Conservation (phyloP, 139 green algal species). For the Desmodesmus armatus region DNA sequence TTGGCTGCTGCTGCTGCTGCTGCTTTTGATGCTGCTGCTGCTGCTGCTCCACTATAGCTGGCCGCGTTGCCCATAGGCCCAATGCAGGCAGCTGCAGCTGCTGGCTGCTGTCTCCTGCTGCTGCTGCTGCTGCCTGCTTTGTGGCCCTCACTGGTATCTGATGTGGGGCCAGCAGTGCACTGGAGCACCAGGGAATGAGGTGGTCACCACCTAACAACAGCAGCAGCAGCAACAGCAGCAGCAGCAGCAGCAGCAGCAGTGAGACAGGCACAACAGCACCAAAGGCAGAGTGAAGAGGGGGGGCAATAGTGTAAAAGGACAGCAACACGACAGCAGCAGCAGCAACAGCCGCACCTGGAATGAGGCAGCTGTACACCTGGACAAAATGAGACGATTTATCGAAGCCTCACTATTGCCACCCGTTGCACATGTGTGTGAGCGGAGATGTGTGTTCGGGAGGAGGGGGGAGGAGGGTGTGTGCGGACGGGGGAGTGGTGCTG, state of each 20-base stretch:
- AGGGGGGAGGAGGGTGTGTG: too few species aligned
- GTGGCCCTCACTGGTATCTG: not conserved
- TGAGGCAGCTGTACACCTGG: not conserved
- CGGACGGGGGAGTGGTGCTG: too few species aligned
- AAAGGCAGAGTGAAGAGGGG: not conserved
- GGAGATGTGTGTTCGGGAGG: too few species aligned
- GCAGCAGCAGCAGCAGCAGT: not conserved
- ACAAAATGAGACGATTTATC: not conserved
- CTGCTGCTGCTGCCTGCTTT: not conserved
- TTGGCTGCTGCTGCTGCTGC: not conserved
- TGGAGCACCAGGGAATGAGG: constrained; percentile 28
- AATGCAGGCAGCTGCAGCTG: not conserved
- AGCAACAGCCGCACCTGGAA: not conserved
- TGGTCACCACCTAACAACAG: constrained; percentile 14
- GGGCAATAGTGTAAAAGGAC: not conserved
- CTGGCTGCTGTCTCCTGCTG: constrained; percentile 18
- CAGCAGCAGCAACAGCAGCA: not conserved
- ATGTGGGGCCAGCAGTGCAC: not conserved
- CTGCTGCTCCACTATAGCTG: not conserved
- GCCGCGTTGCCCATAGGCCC: not conserved
- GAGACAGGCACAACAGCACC: not conserved
- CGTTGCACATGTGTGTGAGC: too few species aligned
- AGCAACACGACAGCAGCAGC: not conserved
- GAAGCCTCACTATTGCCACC: too few species aligned
- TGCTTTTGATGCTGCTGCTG: constrained; percentile 20